Evolutionary conservation across 306 rosid genomes (phyloP).

Genomic region (Purshia tridentata): DNA sequence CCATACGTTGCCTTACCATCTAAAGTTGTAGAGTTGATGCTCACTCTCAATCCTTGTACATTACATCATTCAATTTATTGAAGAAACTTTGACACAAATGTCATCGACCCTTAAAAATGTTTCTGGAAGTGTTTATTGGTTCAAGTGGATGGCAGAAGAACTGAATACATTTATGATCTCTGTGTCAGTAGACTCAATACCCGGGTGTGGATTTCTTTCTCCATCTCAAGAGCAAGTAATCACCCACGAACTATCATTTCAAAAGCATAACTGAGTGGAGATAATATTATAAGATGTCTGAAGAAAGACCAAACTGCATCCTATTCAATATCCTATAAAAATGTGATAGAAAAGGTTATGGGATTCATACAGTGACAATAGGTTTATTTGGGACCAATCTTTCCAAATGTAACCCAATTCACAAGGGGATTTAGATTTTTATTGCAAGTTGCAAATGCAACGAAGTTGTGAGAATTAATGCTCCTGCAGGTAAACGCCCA

Average conservation of each 20-base stretch:
- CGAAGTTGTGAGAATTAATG: constrained; percentile 2
- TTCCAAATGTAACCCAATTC: neutral
- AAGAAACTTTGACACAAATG: constrained; percentile 11
- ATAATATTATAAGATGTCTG: neutral
- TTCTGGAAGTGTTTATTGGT: neutral
- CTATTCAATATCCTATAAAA: neutral
- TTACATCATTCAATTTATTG: neutral
- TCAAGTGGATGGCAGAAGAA: neutral
- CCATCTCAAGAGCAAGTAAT: neutral
- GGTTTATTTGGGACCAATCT: neutral
- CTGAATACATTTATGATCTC: neutral
- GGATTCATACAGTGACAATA: neutral
- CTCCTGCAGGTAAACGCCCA: constrained; percentile 3
- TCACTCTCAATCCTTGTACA: constrained; percentile 7
- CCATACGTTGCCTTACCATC: neutral
- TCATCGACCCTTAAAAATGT: neutral
- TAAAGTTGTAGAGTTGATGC: neutral
- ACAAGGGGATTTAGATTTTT: neutral
- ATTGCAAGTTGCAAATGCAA: constrained; percentile 7
- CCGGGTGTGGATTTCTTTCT: constrained; percentile 15
- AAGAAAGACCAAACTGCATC: neutral
- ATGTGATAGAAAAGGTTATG: neutral
- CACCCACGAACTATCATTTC: neutral
- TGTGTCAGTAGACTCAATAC: neutral
- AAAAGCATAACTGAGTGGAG: neutral